A percentile compares a stretch with the other conserved stretches of the same genome.
phyloP scores from a whole-genome alignment of 257 asterid species.

The Jacaranda mimosifolia region DNA sequence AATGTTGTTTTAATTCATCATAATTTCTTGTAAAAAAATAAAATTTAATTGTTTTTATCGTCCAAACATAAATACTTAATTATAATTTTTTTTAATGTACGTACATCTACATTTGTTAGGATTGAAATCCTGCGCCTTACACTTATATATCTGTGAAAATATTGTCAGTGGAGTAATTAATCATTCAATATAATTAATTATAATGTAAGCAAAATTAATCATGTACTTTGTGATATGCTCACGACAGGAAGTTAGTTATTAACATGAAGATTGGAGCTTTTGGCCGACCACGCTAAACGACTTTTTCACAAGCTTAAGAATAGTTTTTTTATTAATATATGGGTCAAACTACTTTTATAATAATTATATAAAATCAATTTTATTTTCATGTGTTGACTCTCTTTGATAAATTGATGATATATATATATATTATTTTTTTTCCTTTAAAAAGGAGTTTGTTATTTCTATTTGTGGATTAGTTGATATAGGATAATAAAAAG shows the following conservation, averaged over 20 bases:
- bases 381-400: background rate
- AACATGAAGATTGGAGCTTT: background rate
- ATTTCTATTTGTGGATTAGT: too few relatives aligned
- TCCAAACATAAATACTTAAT: too few relatives aligned
- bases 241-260: conserved; percentile 6
- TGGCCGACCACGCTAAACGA: conserved; percentile 23
- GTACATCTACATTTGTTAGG: too few relatives aligned
- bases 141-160: too few relatives aligned
- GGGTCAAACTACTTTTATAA: background rate
- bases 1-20: background rate
- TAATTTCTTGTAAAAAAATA: too few relatives aligned
- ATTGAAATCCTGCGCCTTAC: too few relatives aligned
- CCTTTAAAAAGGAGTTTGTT: too few relatives aligned
- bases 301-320: background rate
- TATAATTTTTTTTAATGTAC: too few relatives aligned
- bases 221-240: background rate
- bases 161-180: too few relatives aligned
- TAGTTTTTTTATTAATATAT: background rate
- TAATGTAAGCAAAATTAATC: background rate
- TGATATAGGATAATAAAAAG: too few relatives aligned
- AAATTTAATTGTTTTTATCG: too few relatives aligned
- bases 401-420: background rate
- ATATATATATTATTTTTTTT: too few relatives aligned
- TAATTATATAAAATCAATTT: background rate
- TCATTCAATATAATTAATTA: background rate